Base-by-base conservation (phyloP, 257 asterid genomes). In the Primulina eburnea region DNA sequence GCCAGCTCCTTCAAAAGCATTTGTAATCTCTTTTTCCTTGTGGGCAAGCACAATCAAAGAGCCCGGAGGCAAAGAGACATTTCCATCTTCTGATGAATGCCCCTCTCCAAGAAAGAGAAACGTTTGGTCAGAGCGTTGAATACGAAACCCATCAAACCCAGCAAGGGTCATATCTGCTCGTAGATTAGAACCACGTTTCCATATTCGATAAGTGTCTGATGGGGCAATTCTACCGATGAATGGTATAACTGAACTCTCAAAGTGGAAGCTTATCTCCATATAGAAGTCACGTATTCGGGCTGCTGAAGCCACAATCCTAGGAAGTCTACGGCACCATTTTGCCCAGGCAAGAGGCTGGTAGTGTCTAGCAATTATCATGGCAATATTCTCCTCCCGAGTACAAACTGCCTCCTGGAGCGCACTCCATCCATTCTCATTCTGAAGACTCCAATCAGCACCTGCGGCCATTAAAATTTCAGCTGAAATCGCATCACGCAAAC, bases 291-390 rank as follows among this genome's bases (percentile, higher is more conserved):
- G 96, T 26, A 94, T 94, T 67, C 99, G 86, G 50, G 87, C 34
- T 1, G 93, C 82, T 1, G 99, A 94, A 60, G 96, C 97, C 67
- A 94, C 90, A 70, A 94, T 88, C 81, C 99, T 87, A n/a, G 99
- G 99, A 74, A 94, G 97, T 77, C 99, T 84, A 14, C 98, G 91
- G 72, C 99, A 94, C 99, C 99, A 94, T 76, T 94, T 94, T 9
- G 97, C 99, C 99, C 99, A 94, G 26, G 98, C 99, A 79, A 94
- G 97, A 55, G 99, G 96, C 84, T 94, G 99, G 75, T 89, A 94
- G 70, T 94, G 93, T 59, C 97, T 73, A 29, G 99, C 98, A 77
- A 94, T 94, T 75, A 91, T 91, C 99, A 91, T 85, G 60, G 98
- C 96, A 73, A 94, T 91, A 75, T 77, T 85, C 80, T 94, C 98